Evolutionary conservation across 2,329 filamentous ascomycete genomes (phyloP).

Genomic region (Neofusicoccum ribis): DNA sequence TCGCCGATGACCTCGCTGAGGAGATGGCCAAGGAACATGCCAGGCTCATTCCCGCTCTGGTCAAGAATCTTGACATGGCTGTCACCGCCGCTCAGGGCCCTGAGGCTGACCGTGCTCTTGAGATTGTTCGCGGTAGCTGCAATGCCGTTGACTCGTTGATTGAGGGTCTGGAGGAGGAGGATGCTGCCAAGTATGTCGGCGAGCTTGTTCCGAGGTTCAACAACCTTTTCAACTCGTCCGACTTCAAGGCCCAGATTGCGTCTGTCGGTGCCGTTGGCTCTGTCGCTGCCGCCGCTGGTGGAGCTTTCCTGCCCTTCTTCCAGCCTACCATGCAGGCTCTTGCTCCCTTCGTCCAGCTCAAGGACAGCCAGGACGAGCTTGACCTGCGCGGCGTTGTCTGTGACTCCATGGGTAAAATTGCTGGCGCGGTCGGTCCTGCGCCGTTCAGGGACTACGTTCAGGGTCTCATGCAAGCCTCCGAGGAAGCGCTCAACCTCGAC

Average conservation of each 20-base stretch:
- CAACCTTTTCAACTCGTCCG: constrained; percentile 77
- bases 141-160: constrained; percentile 89
- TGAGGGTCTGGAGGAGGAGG: constrained; percentile 76
- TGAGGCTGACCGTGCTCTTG: constrained; percentile 71
- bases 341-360: constrained; percentile 78
- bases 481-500: constrained; percentile 84
- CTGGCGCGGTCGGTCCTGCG: constrained; percentile 79
- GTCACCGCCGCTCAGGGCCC: constrained; percentile 63
- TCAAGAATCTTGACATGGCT: constrained; percentile 86
- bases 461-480: constrained; percentile 86
- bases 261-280: constrained; percentile 88
- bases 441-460: constrained; percentile 89
- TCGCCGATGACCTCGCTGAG: constrained; percentile 91
- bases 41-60: constrained; percentile 76
- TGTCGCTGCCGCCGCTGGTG: constrained; percentile 80
- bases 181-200: constrained; percentile 78
- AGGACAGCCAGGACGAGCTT: constrained; percentile 86
- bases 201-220: constrained; percentile 84
- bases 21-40: constrained; percentile 85
- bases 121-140: constrained; percentile 87
- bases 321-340: constrained; percentile 87
- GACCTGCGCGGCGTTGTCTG: constrained; percentile 86
- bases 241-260: constrained; percentile 86
- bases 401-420: constrained; percentile 92
- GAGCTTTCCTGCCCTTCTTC: constrained; percentile 88